These are phyloP conservation scores for Backusella australiensis DNA, from an alignment of 192 early-diverging fungal species.

Conservation along the genomic window DNA sequence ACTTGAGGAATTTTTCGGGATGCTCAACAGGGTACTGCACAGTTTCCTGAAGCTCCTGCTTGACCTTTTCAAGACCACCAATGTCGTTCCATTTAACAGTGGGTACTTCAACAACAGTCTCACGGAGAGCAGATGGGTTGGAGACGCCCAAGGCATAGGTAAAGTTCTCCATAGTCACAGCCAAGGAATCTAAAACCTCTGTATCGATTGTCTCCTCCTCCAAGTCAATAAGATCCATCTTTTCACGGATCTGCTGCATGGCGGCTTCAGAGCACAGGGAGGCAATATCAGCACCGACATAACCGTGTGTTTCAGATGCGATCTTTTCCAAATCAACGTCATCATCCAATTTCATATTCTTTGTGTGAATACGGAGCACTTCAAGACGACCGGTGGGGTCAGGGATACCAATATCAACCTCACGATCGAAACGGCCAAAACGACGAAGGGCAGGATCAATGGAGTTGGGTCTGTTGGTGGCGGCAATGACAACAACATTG, in stretches of 20 bases:
- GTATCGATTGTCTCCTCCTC: slow-evolving; percentile 99
- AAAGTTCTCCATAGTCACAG: slow-evolving; percentile 99
- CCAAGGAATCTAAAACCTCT: slow-evolving; percentile 91
- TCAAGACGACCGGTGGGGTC: slow-evolving; percentile 98
- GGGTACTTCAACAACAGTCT: slow-evolving; percentile 97
- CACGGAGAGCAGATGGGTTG: slow-evolving; percentile 98
- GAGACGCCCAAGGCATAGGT: slow-evolving; percentile 85
- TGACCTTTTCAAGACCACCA: slow-evolving; percentile 97
- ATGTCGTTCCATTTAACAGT: slow-evolving; percentile 94
- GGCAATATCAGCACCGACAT: slow-evolving; percentile 96
- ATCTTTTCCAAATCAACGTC: slow-evolving; percentile 98
- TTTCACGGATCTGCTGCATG: slow-evolving; percentile 99
- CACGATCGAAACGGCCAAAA: slow-evolving; percentile 99
- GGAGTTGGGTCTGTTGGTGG: slow-evolving; percentile 98
- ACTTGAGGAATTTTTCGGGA: slow-evolving; percentile 99
- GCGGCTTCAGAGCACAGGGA: slow-evolving; percentile 98
- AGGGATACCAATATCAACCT: slow-evolving; percentile 98
- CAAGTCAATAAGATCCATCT: slow-evolving; percentile 98
- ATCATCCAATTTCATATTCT: slow-evolving; percentile 98
- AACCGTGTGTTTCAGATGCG: slow-evolving; percentile 96
- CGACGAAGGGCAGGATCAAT: slow-evolving; percentile 98
- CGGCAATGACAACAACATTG: slow-evolving; percentile 98
- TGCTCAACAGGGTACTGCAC: slow-evolving; percentile 99
- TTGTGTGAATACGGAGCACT: slow-evolving; percentile 98
- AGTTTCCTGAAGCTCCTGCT: slow-evolving; percentile 97